These are phyloP conservation scores for Anisodus tanguticus DNA, from an alignment of 257 asterid species.

Conservation along the genomic window DNA sequence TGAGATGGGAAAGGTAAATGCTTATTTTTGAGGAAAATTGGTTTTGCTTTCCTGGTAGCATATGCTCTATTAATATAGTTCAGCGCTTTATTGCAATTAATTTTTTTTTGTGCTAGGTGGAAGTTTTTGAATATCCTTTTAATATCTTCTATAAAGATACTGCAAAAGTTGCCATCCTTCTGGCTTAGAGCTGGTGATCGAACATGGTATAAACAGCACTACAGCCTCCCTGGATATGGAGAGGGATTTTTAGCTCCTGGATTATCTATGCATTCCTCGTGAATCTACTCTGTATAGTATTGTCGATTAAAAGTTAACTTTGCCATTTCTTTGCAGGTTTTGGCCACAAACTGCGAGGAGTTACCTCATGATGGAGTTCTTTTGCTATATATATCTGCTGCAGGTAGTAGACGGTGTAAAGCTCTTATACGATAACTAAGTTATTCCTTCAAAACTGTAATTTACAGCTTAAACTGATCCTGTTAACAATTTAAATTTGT, in stretches of 20 bases:
- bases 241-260: slow-evolving; percentile 18
- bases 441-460: slow-evolving; percentile 11
- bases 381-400: slow-evolving; percentile 77
- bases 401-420: slow-evolving; percentile 53
- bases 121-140: slow-evolving; percentile 15
- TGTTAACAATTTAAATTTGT: slow-evolving; percentile 36
- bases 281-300: background rate
- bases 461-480: slow-evolving; percentile 33
- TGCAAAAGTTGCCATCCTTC: slow-evolving; percentile 3
- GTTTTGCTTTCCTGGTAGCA: slow-evolving; percentile 2
- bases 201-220: background rate
- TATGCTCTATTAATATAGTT: background rate
- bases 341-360: slow-evolving; percentile 92
- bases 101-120: background rate
- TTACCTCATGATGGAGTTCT: slow-evolving; percentile 91
- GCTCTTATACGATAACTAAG: slow-evolving; percentile 17
- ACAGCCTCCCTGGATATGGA: slow-evolving; percentile 11
- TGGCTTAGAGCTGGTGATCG: background rate
- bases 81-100: slow-evolving; percentile 19
- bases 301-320: slow-evolving; percentile 23
- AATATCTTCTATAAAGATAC: slow-evolving; percentile 1
- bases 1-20: background rate
- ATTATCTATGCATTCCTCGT: slow-evolving; percentile 13
- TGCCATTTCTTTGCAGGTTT: slow-evolving; percentile 60
- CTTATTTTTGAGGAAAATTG: background rate